Conservation (phyloP, 1,284 basidiomycete species). For the Albatrellus sp. region DNA sequence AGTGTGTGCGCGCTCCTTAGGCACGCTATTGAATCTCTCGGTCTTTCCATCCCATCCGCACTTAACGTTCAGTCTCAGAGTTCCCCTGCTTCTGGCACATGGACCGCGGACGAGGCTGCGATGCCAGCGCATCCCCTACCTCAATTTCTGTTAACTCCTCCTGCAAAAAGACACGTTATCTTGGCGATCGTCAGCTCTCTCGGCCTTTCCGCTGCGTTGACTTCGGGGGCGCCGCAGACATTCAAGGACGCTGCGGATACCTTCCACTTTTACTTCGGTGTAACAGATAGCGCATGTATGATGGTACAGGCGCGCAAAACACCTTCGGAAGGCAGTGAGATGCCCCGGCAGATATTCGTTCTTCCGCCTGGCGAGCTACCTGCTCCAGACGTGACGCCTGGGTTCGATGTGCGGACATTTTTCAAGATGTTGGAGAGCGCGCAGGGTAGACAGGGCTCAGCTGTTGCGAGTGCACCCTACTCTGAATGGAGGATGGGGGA, state of each 20-base stretch:
- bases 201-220: slow-evolving; percentile 18
- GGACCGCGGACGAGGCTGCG: background rate
- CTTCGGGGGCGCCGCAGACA: slow-evolving; percentile 17
- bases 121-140: slow-evolving; percentile 28
- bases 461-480: slow-evolving; percentile 1
- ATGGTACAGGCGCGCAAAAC: background rate
- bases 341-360: slow-evolving; percentile 13
- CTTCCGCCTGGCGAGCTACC: slow-evolving; percentile 31
- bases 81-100: background rate
- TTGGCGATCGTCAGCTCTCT: slow-evolving; percentile 25
- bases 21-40: slow-evolving; percentile 21
- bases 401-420: slow-evolving; percentile 42
- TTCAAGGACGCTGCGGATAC: slow-evolving; percentile 53
- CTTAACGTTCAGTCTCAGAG: background rate
- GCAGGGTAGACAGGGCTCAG: slow-evolving; percentile 11
- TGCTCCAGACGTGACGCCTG: slow-evolving; percentile 31
- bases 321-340: background rate
- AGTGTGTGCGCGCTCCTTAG: slow-evolving; percentile 26
- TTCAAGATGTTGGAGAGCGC: slow-evolving; percentile 23
- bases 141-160: slow-evolving; percentile 35
- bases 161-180: slow-evolving; percentile 24
- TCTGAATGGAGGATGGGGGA: slow-evolving; percentile 56
- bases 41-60: background rate
- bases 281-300: background rate
- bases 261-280: slow-evolving; percentile 23